These are phyloP conservation scores for Xylaria sp. DNA, from an alignment of 2,329 filamentous ascomycete species.

Conservation along the genomic window DNA sequence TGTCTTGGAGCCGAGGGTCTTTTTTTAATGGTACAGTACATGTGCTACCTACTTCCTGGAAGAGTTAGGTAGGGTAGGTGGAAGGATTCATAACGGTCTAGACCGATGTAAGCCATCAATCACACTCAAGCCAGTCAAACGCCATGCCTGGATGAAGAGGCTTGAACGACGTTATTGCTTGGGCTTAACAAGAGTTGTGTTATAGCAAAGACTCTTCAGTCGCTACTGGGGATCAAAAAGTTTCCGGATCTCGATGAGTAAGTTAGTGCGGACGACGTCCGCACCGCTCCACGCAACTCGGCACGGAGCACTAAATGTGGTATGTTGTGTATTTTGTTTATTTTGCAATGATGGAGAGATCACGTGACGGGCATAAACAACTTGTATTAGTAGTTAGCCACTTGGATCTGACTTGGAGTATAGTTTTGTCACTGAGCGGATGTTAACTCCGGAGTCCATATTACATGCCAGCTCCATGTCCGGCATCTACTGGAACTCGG, in stretches of 20 bases:
- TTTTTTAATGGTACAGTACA: too few relatives aligned
- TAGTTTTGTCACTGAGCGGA: not conserved
- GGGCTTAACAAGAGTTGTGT: not conserved
- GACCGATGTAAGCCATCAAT: slow-evolving; percentile 1
- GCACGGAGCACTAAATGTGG: too few relatives aligned
- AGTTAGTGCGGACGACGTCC: slow-evolving; percentile 10
- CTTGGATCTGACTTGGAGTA: too few relatives aligned
- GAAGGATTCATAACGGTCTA: not conserved
- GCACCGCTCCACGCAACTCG: slow-evolving; percentile 11
- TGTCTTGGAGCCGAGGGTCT: too few relatives aligned
- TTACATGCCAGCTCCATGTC: not conserved
- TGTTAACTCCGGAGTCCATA: not conserved
- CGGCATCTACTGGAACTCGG: not conserved
- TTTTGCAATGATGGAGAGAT: too few relatives aligned
- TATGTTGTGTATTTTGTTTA: too few relatives aligned
- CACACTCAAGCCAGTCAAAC: not conserved
- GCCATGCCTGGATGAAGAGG: not conserved
- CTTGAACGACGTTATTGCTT: not conserved
- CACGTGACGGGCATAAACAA: not conserved
- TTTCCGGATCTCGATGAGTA: not conserved
- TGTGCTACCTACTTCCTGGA: not conserved
- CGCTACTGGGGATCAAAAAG: not conserved
- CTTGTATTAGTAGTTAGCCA: too few relatives aligned
- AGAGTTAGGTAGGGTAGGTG: slow-evolving; percentile 3
- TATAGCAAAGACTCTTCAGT: not conserved